Conservation (phyloP, 2,329 filamentous ascomycete species). For the Rhinocladiella similis region DNA sequence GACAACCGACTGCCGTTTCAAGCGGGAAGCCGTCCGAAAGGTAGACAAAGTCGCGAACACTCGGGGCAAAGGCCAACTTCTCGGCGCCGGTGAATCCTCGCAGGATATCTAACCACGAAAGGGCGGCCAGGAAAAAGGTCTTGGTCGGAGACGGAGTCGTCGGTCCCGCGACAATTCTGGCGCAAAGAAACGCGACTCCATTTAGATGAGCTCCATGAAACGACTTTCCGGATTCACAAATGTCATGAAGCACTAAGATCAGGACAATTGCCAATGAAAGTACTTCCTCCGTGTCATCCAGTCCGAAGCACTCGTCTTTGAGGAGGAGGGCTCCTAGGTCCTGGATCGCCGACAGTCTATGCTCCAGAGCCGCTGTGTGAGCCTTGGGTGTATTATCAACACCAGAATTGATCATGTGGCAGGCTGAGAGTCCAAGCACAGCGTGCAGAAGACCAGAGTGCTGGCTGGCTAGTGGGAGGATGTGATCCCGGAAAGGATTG, state of each 20-base stretch:
- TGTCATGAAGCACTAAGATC: background rate
- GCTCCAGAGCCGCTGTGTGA: background rate
- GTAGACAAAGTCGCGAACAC: background rate
- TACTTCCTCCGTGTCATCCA: background rate
- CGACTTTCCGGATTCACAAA: background rate
- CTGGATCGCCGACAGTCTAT: background rate
- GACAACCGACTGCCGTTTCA: background rate
- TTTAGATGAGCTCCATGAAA: background rate
- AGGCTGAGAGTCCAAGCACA: background rate
- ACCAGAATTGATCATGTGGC: background rate
- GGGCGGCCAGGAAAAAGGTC: background rate
- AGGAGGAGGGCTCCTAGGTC: background rate
- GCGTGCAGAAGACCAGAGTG: background rate
- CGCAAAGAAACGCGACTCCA: background rate
- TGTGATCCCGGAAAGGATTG: background rate
- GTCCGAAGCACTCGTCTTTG: background rate
- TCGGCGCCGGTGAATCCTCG: background rate
- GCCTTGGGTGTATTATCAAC: background rate
- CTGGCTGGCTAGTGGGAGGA: background rate
- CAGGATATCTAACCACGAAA: background rate
- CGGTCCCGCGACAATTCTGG: background rate
- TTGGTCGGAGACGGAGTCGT: background rate
- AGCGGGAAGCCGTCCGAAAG: background rate
- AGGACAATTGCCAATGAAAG: background rate
- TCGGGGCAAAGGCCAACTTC: background rate